These are phyloP conservation scores for Trypanosoma conorhini DNA, from an alignment of 208 protist species.

Conservation along the genomic window DNA sequence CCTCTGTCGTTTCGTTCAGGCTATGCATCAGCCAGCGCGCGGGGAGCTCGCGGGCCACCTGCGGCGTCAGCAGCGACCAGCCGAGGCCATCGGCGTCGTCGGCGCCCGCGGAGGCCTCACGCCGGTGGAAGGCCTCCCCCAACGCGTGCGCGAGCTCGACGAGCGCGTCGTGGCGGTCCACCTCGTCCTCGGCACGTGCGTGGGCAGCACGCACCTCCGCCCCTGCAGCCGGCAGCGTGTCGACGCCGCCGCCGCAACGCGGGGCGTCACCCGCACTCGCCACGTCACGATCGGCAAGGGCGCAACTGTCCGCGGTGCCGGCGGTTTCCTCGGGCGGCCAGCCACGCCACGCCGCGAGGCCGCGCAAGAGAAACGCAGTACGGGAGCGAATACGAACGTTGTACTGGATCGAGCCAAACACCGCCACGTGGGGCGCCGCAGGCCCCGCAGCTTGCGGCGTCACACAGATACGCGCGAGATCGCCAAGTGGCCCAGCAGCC, in stretches of 20 bases:
- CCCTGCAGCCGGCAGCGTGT: neutral
- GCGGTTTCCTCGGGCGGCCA: neutral
- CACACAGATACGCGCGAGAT: constrained; percentile 4
- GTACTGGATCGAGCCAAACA: constrained; percentile 3
- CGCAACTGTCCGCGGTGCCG: neutral
- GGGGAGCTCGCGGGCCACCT: constrained; percentile 49
- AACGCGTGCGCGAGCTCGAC: neutral
- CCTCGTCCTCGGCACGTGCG: constrained; percentile 14
- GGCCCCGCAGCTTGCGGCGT: neutral
- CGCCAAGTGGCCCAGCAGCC: neutral
- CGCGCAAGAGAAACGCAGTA: constrained; percentile 4
- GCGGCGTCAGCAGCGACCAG: constrained; percentile 19
- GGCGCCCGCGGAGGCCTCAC: neutral
- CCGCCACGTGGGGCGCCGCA: too few species aligned
- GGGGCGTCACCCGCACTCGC: neutral
- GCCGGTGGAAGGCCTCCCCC: neutral
- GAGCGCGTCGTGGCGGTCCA: constrained; percentile 20
- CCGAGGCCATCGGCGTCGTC: neutral
- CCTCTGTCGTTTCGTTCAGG: constrained; percentile 35
- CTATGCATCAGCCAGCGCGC: constrained; percentile 74
- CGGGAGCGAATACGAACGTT: constrained; percentile 11
- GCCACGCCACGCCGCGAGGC: neutral
- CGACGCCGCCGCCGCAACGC: neutral
- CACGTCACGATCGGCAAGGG: neutral
- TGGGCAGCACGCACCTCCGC: constrained; percentile 1